Conservation (phyloP, 202 grass and related monocot species). For the Zizania palustris region DNA sequence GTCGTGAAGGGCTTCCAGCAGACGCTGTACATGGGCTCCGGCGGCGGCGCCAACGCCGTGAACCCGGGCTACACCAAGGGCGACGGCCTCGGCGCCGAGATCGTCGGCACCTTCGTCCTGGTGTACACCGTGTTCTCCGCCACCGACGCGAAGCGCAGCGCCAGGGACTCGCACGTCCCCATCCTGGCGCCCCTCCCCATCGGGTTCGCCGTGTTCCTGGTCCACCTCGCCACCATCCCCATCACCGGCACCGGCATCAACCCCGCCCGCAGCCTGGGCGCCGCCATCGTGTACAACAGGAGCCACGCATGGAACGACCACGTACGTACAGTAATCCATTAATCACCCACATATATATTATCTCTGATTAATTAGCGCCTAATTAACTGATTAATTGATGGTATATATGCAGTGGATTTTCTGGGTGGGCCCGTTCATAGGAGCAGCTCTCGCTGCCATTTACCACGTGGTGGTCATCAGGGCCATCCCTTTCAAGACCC, state of each 20-base stretch:
- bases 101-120: slow-evolving; percentile 84
- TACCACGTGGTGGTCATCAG: slow-evolving; percentile 88
- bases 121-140: slow-evolving; percentile 95
- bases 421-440: slow-evolving; percentile 93
- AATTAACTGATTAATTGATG: neutral
- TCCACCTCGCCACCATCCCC: slow-evolving; percentile 91
- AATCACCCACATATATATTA: neutral
- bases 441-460: slow-evolving; percentile 79
- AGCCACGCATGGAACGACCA: slow-evolving; percentile 73
- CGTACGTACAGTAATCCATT: slow-evolving; percentile 37
- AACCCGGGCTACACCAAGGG: slow-evolving; percentile 67
- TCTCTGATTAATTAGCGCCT: neutral
- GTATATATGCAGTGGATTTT: slow-evolving; percentile 74
- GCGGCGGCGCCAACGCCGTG: slow-evolving; percentile 76
- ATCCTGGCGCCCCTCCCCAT: slow-evolving; percentile 83
- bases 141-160: slow-evolving; percentile 86
- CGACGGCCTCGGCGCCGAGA: slow-evolving; percentile 70
- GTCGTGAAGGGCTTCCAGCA: slow-evolving; percentile 76
- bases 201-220: slow-evolving; percentile 87
- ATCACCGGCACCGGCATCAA: slow-evolving; percentile 95
- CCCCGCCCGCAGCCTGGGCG: slow-evolving; percentile 77
- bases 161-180: slow-evolving; percentile 84
- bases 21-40: slow-evolving; percentile 46
- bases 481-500: slow-evolving; percentile 90
- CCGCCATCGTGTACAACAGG: slow-evolving; percentile 84